phyloP scores from a whole-genome alignment of 1,284 basidiomycete genomes.

The Marasmius tenuissimus region DNA sequence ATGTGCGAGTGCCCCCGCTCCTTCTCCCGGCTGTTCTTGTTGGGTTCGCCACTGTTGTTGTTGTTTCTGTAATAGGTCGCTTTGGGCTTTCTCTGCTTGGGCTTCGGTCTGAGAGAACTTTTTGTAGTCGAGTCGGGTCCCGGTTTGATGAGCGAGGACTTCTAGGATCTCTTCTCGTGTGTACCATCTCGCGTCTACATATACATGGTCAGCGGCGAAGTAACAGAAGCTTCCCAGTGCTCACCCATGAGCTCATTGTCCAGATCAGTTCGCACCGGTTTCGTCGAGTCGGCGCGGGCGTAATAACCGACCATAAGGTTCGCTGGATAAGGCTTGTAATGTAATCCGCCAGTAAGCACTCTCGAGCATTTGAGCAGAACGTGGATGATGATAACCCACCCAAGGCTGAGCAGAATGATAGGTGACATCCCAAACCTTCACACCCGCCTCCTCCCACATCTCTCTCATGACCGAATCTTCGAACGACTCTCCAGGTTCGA shows the following conservation, averaged over 20 bases:
- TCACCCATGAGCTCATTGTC: constrained; percentile 94
- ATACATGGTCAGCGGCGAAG: background rate
- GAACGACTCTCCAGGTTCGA: constrained; percentile 92
- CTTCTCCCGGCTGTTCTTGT: constrained; percentile 9
- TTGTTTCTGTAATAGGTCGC: background rate
- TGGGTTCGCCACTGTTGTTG: background rate
- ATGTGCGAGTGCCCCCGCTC: constrained; percentile 18
- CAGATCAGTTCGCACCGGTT: constrained; percentile 82
- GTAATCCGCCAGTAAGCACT: background rate
- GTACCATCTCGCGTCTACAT: constrained; percentile 85
- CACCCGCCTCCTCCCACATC: constrained; percentile 93
- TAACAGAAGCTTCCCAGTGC: constrained; percentile 20
- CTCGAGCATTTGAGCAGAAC: background rate
- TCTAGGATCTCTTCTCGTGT: constrained; percentile 70
- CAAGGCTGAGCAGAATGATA: constrained; percentile 90
- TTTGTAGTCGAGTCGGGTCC: constrained; percentile 64
- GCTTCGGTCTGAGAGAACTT: constrained; percentile 44
- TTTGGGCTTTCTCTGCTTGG: constrained; percentile 15
- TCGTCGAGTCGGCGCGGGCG: constrained; percentile 70
- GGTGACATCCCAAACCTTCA: constrained; percentile 79
- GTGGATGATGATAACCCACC: constrained; percentile 41
- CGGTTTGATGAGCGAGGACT: constrained; percentile 59
- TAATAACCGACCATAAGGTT: constrained; percentile 93
- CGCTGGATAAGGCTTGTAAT: constrained; percentile 76
- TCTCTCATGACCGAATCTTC: constrained; percentile 94